A percentile compares a stretch with the other conserved stretches of the same genome.
Conservation (phyloP, 352 stramenopile genomes). For the Nothophytophthora sp. region DNA sequence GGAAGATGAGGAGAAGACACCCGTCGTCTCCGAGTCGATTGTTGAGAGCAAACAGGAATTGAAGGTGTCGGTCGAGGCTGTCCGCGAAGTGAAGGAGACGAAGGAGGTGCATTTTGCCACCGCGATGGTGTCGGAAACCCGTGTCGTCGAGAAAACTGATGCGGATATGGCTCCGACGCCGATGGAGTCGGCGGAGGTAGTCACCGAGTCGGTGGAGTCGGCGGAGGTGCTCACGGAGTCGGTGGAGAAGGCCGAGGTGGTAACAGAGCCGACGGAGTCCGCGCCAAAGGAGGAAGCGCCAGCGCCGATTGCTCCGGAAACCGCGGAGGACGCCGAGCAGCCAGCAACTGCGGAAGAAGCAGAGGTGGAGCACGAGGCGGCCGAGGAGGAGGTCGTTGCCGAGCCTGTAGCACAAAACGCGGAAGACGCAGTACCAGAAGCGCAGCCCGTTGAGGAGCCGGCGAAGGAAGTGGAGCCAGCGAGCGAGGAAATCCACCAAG, state of each 20-base stretch:
- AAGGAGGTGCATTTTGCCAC: too few species aligned
- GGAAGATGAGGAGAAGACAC: conserved; percentile 5
- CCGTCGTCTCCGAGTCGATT: neutral
- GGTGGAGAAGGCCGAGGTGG: conserved; percentile 10
- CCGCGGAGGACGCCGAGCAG: too few species aligned
- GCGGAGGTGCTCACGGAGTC: conserved; percentile 6
- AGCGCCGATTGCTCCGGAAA: too few species aligned
- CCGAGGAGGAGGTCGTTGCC: conserved; percentile 5
- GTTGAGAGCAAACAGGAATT: conserved; percentile 5
- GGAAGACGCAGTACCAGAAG: conserved; percentile 1
- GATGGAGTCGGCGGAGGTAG: neutral
- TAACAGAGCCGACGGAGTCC: too few species aligned
- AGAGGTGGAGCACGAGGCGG: conserved; percentile 2
- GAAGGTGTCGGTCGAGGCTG: too few species aligned
- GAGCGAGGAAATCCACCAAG: neutral
- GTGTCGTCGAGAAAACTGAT: neutral
- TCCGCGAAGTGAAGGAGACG: too few species aligned
- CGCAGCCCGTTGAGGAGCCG: neutral
- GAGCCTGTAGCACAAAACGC: conserved; percentile 11
- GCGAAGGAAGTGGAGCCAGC: too few species aligned
- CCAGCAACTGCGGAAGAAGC: conserved; percentile 3
- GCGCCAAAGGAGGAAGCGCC: too few species aligned
- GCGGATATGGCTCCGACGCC: conserved; percentile 5
- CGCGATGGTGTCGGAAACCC: neutral
- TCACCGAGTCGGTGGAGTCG: neutral